These are phyloP conservation scores for Alternaria sp. DNA, from an alignment of 2,329 filamentous ascomycete genomes.

Conservation along the genomic window DNA sequence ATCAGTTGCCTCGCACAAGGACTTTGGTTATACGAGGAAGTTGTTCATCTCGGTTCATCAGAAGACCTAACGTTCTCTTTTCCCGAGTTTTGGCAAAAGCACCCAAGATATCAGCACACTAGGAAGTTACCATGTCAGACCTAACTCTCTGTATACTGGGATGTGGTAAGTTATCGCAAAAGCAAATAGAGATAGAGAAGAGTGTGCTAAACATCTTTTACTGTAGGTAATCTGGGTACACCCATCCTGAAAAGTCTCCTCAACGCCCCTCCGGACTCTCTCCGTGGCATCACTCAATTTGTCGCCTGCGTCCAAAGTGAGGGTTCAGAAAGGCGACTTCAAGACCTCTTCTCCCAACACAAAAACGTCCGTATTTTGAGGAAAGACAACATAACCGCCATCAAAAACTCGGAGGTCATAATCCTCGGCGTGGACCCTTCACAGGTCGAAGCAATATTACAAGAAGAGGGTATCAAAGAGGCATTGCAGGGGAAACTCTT, in stretches of 20 bases:
- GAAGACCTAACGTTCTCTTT: too few relatives aligned
- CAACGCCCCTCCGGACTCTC: background rate
- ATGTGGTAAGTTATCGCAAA: constrained; percentile 30
- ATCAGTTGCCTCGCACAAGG: background rate
- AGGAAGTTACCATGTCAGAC: constrained; percentile 18
- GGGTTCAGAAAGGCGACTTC: background rate
- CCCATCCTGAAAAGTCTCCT: constrained; percentile 1
- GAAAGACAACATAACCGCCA: background rate
- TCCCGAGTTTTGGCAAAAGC: too few relatives aligned
- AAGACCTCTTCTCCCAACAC: background rate
- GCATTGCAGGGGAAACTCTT: background rate
- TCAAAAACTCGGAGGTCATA: background rate
- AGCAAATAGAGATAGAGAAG: too few relatives aligned
- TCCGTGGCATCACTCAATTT: background rate
- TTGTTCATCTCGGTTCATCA: too few relatives aligned
- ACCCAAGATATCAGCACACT: too few relatives aligned
- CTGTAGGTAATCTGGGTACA: background rate
- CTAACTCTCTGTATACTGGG: constrained; percentile 39
- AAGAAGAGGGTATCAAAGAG: background rate
- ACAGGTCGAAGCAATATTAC: background rate
- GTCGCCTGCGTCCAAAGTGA: background rate
- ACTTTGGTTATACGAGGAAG: background rate
- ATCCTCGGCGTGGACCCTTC: constrained; percentile 6
- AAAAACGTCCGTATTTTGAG: background rate
- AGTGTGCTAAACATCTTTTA: too few relatives aligned